These are phyloP conservation scores for Penicillium glabrum DNA, from an alignment of 2,329 filamentous ascomycete species.

Conservation along the genomic window DNA sequence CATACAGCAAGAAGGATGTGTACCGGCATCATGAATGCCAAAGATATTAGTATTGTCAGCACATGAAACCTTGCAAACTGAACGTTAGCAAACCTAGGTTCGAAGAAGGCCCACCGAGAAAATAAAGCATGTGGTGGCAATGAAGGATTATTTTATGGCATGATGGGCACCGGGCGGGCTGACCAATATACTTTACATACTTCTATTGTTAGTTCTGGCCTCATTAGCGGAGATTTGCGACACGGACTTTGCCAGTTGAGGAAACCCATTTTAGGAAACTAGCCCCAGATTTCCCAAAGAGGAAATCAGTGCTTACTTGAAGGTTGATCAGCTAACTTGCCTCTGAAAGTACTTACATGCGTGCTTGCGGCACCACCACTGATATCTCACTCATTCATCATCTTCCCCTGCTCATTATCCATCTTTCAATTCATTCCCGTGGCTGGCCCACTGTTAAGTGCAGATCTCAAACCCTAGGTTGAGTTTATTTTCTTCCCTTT, in stretches of 20 bases:
- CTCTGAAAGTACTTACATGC: neutral
- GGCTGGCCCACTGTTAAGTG: neutral
- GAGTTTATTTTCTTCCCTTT: neutral
- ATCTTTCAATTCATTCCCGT: neutral
- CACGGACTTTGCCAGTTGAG: neutral
- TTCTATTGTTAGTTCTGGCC: neutral
- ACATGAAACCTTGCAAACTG: too few relatives aligned
- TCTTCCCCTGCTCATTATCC: neutral
- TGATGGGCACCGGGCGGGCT: neutral
- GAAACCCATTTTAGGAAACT: neutral
- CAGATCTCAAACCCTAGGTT: neutral
- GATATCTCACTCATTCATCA: neutral
- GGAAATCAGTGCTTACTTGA: neutral
- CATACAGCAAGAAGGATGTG: neutral
- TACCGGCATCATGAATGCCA: too few relatives aligned
- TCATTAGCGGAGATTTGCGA: neutral
- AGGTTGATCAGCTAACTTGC: neutral
- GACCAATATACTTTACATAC: neutral
- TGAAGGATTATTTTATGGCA: neutral
- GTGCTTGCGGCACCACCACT: neutral
- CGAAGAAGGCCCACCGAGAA: neutral
- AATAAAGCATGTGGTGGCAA: neutral
- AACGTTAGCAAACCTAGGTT: neutral
- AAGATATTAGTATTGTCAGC: too few relatives aligned
- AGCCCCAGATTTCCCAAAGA: neutral